These are phyloP conservation scores for Conoideocrella luteorostrata DNA, from an alignment of 2,329 filamentous ascomycete genomes.

Conservation along the genomic window DNA sequence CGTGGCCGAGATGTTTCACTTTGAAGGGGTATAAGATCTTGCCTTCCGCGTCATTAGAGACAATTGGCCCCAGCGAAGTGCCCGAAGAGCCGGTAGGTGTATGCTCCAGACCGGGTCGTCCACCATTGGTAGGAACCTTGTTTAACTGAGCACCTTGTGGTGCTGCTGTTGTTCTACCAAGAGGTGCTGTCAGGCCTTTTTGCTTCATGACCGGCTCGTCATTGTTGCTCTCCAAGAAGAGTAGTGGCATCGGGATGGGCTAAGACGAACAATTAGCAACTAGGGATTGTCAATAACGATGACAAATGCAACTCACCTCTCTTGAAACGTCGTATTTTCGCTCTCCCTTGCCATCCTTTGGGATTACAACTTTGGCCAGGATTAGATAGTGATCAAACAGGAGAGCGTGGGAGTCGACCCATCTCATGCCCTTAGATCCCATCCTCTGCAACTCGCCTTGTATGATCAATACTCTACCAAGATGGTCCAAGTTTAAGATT, in stretches of 20 bases:
- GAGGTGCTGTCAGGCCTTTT: slow-evolving; percentile 63
- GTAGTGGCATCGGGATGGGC: slow-evolving; percentile 92
- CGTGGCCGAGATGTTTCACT: slow-evolving; percentile 90
- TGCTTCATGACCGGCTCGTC: slow-evolving; percentile 85
- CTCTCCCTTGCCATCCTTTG: slow-evolving; percentile 62
- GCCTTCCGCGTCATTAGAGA: slow-evolving; percentile 64
- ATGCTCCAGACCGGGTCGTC: slow-evolving; percentile 59
- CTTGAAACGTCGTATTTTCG: slow-evolving; percentile 95
- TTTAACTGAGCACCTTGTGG: slow-evolving; percentile 52
- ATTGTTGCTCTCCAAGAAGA: slow-evolving; percentile 86
- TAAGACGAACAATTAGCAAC: slow-evolving; percentile 21
- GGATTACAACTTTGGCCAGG: slow-evolving; percentile 70
- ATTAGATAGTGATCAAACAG: slow-evolving; percentile 97
- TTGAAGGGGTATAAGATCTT: slow-evolving; percentile 90
- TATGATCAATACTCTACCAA: slow-evolving; percentile 85
- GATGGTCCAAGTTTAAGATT: slow-evolving; percentile 85
- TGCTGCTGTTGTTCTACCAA: slow-evolving; percentile 53
- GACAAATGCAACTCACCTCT: slow-evolving; percentile 54
- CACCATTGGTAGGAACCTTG: slow-evolving; percentile 47
- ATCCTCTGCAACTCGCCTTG: slow-evolving; percentile 85
- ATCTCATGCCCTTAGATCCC: slow-evolving; percentile 82
- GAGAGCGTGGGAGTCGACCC: slow-evolving; percentile 89
- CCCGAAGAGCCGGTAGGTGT: slow-evolving; percentile 61
- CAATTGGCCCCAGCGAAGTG: slow-evolving; percentile 40
- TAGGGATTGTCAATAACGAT: slow-evolving; percentile 19